Evolutionary conservation across 371 early-diverging fungal species (phyloP), one percentile per base, ranked within the genome.

Genomic region (Apophysomyces trapeziformis): DNA sequence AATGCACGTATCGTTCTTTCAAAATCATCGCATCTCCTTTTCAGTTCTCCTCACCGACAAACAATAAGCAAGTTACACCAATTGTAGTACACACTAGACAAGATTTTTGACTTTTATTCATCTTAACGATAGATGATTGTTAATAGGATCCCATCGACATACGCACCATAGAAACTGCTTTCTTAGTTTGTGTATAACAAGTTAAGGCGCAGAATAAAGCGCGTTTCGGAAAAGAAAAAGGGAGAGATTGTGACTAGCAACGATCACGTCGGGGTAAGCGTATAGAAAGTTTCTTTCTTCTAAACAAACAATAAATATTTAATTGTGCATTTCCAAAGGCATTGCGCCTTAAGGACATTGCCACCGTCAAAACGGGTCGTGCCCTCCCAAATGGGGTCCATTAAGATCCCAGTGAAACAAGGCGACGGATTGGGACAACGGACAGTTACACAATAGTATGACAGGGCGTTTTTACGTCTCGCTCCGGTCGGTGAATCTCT

Each of bases 41-140:
- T 50, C 21, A n/a, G 54, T 50, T 50, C 54, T 50, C 54, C 54
- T 50, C 54, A 50, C 54, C 54, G 54, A 50, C 54, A 50, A 50
- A 50, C 54, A 50, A 50, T 50, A 50, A 21, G 54, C 54, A 9
- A 50, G 54, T 50, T 50, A 50, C 54, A 50, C 54, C 21, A 21
- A 50, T 26, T 50, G 8, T 26, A 4, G 21, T 8, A 50, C 54
- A 21, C 21, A 7, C 8, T 50, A 9, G 21, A 7, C 54, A n/a
- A n/a, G 21, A 35, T 21, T 21, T 50, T 50, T 50, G 16, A 18
- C 21, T n/a, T 50, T 50, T 21, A 21, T 50, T 50, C 21, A 11
- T 41, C 4, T 11, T 41, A 41, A 13, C 5, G 41, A 4, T 11
- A 13, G 8, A 41, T 13, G 41, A 41, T 1, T 13, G 5, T 13